Evolutionary conservation across 345 rosid species (phyloP).

Genomic region (Salix koriyanagi): DNA sequence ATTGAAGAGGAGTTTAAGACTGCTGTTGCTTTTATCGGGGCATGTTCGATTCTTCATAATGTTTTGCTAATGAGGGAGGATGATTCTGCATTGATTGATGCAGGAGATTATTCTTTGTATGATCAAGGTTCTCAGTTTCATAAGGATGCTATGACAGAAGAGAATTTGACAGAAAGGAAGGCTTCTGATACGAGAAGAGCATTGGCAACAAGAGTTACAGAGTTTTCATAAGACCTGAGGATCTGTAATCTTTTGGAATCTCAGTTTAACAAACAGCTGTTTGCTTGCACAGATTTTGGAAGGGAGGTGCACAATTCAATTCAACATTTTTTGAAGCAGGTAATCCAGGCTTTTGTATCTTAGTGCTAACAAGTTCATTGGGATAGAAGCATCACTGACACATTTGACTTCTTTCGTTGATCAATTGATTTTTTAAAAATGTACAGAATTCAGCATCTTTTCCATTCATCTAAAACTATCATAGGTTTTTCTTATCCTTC

Average conservation of each 20-base stretch:
- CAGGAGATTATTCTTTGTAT: slow-evolving; percentile 23
- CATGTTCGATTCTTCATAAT: slow-evolving; percentile 64
- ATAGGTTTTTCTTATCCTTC: not conserved
- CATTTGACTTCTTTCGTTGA: not conserved
- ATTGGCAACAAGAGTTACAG: slow-evolving; percentile 37
- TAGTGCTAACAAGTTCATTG: not conserved
- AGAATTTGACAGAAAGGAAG: slow-evolving; percentile 14
- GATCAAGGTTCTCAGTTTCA: slow-evolving; percentile 17
- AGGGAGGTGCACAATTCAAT: not conserved
- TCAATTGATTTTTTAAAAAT: not conserved
- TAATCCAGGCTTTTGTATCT: slow-evolving; percentile 17
- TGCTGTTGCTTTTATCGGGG: slow-evolving; percentile 50
- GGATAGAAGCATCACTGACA: not conserved
- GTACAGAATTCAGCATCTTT: not conserved
- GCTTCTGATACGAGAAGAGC: slow-evolving; percentile 38
- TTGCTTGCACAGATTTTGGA: not conserved
- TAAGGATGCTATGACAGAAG: slow-evolving; percentile 23
- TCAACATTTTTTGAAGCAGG: slow-evolving; percentile 19
- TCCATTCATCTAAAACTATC: not conserved
- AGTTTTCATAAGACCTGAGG: slow-evolving; percentile 11
- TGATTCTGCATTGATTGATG: slow-evolving; percentile 44
- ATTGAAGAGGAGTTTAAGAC: slow-evolving; percentile 49
- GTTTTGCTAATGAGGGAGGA: slow-evolving; percentile 59
- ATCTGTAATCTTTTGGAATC: not conserved
- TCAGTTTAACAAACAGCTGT: slow-evolving; percentile 4